These are phyloP conservation scores for Dimargaris verticillata DNA, from an alignment of 192 early-diverging fungal species.

Conservation along the genomic window DNA sequence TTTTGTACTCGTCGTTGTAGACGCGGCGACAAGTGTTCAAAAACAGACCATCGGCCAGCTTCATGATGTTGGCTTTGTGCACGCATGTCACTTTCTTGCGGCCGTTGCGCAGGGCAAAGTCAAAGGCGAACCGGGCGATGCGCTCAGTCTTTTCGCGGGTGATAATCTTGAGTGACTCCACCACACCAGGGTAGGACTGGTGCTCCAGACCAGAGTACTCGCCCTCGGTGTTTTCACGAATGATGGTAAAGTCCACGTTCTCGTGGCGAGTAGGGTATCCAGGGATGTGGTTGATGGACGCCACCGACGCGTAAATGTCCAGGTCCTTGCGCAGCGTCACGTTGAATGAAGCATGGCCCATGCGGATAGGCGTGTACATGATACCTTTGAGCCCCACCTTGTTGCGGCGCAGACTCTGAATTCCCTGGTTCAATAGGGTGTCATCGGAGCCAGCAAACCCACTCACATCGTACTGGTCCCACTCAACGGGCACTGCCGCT, in stretches of 20 bases:
- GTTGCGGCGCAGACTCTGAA: slow-evolving; percentile 83
- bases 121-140: slow-evolving; percentile 96
- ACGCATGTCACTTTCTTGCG: slow-evolving; percentile 97
- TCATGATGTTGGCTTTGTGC: slow-evolving; percentile 99
- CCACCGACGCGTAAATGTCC: slow-evolving; percentile 94
- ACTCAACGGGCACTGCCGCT: slow-evolving; percentile 84
- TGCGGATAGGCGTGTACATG: slow-evolving; percentile 71
- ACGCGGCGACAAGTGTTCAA: slow-evolving; percentile 92
- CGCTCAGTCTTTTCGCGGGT: slow-evolving; percentile 95
- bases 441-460: slow-evolving; percentile 76
- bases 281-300: slow-evolving; percentile 78
- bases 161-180: slow-evolving; percentile 97
- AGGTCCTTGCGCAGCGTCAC: slow-evolving; percentile 93
- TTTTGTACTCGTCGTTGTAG: slow-evolving; percentile 81
- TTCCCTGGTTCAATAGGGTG: slow-evolving; percentile 67
- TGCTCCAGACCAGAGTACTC: slow-evolving; percentile 99
- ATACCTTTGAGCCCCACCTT: slow-evolving; percentile 96
- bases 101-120: slow-evolving; percentile 93
- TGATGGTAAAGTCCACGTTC: slow-evolving; percentile 93
- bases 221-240: slow-evolving; percentile 99
- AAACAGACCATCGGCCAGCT: slow-evolving; percentile 96
- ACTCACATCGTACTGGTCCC: slow-evolving; percentile 93
- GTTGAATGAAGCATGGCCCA: slow-evolving; percentile 91
- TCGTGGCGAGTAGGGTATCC: slow-evolving; percentile 78
- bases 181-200: slow-evolving; percentile 92